Evolutionary conservation across 2,329 filamentous ascomycete genomes (phyloP).

Genomic region (Claviceps africana): DNA sequence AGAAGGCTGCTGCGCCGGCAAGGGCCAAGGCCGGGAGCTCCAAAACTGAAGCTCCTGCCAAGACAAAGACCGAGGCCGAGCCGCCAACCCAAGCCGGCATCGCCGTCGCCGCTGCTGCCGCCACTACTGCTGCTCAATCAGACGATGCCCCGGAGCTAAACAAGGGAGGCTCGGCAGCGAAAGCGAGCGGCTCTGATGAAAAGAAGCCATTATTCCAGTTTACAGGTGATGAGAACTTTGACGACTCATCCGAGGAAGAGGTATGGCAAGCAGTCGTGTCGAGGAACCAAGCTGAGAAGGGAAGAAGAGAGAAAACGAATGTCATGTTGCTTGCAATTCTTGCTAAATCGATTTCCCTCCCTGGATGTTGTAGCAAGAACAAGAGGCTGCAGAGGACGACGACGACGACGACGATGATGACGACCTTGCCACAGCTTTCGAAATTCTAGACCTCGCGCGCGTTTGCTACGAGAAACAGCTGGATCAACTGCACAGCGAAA

Average conservation of each 20-base stretch:
- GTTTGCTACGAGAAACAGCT: conserved; percentile 47
- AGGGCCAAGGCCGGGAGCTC: conserved; percentile 24
- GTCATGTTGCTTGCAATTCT: too few species aligned
- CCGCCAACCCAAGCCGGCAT: conserved; percentile 33
- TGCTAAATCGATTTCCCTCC: neutral
- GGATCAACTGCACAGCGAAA: conserved; percentile 20
- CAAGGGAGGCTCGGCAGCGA: conserved; percentile 23
- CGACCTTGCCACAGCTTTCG: conserved; percentile 66
- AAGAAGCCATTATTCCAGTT: conserved; percentile 85
- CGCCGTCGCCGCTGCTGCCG: conserved; percentile 25
- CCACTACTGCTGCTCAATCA: conserved; percentile 15
- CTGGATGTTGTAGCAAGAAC: conserved; percentile 18
- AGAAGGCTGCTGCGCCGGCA: conserved; percentile 24
- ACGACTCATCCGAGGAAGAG: conserved; percentile 64
- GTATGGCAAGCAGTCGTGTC: conserved; percentile 21
- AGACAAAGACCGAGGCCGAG: conserved; percentile 24
- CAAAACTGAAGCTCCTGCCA: conserved; percentile 22
- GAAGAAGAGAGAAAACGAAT: neutral
- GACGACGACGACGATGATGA: conserved; percentile 53
- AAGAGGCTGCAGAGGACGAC: conserved; percentile 19
- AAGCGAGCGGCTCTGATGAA: conserved; percentile 15
- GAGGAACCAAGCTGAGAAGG: neutral
- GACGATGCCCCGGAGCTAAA: conserved; percentile 23
- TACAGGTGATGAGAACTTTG: conserved; percentile 85
- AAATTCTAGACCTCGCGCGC: conserved; percentile 69